Evolutionary conservation across 2,329 filamentous ascomycete species (phyloP), one percentile per base, ranked within the genome.

Genomic region (Beauveria brongniartii): DNA sequence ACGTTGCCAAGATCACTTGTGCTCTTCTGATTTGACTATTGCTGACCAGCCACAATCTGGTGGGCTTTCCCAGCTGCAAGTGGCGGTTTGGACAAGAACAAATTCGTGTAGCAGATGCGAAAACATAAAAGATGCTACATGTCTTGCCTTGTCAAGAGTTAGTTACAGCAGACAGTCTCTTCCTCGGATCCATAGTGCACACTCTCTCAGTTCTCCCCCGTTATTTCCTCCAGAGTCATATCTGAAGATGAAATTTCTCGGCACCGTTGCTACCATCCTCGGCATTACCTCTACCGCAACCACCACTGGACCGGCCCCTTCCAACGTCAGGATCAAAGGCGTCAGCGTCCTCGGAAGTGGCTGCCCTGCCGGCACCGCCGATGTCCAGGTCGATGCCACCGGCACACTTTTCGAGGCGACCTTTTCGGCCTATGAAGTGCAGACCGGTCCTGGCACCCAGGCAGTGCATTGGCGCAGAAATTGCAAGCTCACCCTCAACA

Each of bases 401-500:
- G 65, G 66, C 6, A 62, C 64, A 6, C 64, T 69, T 26, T 68
- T 69, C 37, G 67, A 69, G 55, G 67, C 64, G n/a, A 68, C 66
- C 56, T 68, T 69, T 55, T 68, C 67, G 16, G 9, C 43, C 18
- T 69, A 69, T 61, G 63, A 65, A 48, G 65, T 69, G 54, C 54
- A 67, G 61, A 67, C 67, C 12, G 68, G 67, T 14, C 66, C 66
- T 0, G 63, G 62, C 46, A 66, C 65, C 41, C 55, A 57, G 47
- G 62, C 66, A 37, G 41, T 47, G 10, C 66, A 69, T 56, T 68
- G 65, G 67, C 66, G 68, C 28, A 68, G 67, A 62, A 68, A 69
- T 63, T 69, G 68, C 65, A 68, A 68, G 65, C 55, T 69, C 26
- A 68, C 64, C 22, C 44, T 69, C 12, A 69, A 69, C 57, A 61